Base-by-base conservation (phyloP, 805 yeast species). In the Saturnispora zaruensis region DNA sequence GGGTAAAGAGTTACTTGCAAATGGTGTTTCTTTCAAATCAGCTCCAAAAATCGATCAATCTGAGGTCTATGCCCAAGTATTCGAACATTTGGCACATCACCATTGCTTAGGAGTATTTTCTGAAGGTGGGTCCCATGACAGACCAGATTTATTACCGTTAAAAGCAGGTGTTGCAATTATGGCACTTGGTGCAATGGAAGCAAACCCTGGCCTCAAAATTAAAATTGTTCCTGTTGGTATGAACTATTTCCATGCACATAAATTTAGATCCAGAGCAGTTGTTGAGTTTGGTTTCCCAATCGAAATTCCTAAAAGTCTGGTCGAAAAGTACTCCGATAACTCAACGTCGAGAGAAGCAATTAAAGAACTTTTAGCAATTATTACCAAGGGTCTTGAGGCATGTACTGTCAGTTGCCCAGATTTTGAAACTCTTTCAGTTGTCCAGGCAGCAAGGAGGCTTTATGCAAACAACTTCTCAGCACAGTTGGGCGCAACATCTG, bases 81-180 rank as follows among this genome's bases (percentile, higher is more conserved):
- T 90, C 64, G 79, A 82, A 45, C 96, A 88, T 64, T 73, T 93
- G 54, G 76, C 87, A 18, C 75, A 79, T 52, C 89, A 93, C 40
- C 79, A 86, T 50, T 87, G 95, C 54, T 68, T 93, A 33, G 98
- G 98, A 9, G 87, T 93, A 42, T 93, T 89, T 70, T 97, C 99
- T 7, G 99, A 93, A 71, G 99, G 99, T 52, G 99, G 99, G 1
- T 88, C 96, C 11, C 99, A 91, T 61, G 99, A 91, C 65, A 75
- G 99, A 57, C 82, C 98, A 0, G 95, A 88, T 55, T 68, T 91
- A 57, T 73, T 91, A 46, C 99, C 99, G 0, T 71, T 91, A 57
- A 91, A 93, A 63, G 96, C 98, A 1, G 99, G 99, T 54, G 97
- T 93, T 7, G 96, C 96, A 2, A 85, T 91, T 50, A 93, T 91